Evolutionary conservation across 2,329 filamentous ascomycete genomes (phyloP).

Genomic region (Alternaria sp.): DNA sequence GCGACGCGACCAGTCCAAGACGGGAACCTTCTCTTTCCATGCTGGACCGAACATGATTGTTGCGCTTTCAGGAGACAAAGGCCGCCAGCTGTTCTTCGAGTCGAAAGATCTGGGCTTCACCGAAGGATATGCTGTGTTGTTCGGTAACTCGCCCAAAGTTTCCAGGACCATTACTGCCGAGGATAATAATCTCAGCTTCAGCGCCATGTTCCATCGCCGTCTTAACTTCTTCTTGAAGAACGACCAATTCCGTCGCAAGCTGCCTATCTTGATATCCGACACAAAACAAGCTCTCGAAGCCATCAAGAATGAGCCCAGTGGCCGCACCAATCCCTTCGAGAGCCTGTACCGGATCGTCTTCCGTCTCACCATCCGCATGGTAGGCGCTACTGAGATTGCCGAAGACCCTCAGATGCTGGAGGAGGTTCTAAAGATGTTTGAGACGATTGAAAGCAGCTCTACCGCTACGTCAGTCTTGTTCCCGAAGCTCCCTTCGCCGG

Average conservation of each 20-base stretch:
- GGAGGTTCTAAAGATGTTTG: conserved; percentile 55
- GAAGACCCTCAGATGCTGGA: conserved; percentile 52
- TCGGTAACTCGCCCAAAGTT: conserved; percentile 24
- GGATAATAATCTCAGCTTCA: conserved; percentile 17
- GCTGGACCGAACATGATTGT: conserved; percentile 56
- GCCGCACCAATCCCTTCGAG: conserved; percentile 61
- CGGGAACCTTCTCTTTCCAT: conserved; percentile 59
- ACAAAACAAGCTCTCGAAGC: conserved; percentile 50
- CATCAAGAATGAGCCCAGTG: conserved; percentile 43
- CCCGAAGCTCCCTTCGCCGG: conserved; percentile 58
- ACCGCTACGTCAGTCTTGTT: conserved; percentile 59
- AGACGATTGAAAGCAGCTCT: conserved; percentile 54
- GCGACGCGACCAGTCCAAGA: conserved; percentile 38
- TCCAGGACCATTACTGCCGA: conserved; percentile 15
- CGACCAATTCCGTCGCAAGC: conserved; percentile 35
- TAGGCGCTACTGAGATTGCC: conserved; percentile 62
- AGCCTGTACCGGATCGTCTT: conserved; percentile 61
- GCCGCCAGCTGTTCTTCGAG: conserved; percentile 55
- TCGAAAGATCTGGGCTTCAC: conserved; percentile 52
- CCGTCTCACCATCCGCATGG: conserved; percentile 63
- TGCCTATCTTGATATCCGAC: conserved; percentile 51
- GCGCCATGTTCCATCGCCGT: conserved; percentile 31
- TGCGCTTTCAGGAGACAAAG: conserved; percentile 53
- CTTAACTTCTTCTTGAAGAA: conserved; percentile 33
- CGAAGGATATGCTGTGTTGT: conserved; percentile 49